Evolutionary conservation across 2,329 filamentous ascomycete genomes (phyloP).

Genomic region (Cladosporium sp.): DNA sequence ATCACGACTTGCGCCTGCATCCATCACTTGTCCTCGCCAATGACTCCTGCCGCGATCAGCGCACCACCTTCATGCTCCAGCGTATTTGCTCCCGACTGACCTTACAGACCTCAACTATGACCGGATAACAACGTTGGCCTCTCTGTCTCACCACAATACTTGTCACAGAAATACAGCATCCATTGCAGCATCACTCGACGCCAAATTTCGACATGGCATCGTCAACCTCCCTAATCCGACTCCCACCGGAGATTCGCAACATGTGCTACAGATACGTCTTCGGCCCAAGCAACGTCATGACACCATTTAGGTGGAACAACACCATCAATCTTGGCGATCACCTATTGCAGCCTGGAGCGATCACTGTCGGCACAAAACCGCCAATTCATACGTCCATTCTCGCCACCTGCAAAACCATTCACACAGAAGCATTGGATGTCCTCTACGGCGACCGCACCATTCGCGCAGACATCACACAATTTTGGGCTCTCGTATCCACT

Average conservation of each 20-base stretch:
- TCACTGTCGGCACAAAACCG: background rate
- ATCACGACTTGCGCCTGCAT: background rate
- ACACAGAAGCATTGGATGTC: conserved; percentile 11
- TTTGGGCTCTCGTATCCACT: background rate
- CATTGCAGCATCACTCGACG: too few species aligned
- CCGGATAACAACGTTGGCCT: too few species aligned
- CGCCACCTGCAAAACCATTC: conserved; percentile 10
- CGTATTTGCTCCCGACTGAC: too few species aligned
- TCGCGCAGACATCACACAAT: background rate
- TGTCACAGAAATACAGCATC: too few species aligned
- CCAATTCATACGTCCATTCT: conserved; percentile 12
- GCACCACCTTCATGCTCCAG: background rate
- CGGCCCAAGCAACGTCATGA: background rate
- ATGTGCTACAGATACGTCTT: background rate
- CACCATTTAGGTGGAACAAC: background rate
- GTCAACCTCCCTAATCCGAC: background rate
- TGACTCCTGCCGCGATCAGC: background rate
- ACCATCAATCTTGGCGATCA: background rate
- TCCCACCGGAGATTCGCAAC: background rate
- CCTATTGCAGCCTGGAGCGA: background rate
- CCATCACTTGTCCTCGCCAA: background rate
- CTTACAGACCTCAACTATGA: too few species aligned
- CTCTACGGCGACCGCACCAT: conserved; percentile 12
- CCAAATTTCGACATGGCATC: background rate
- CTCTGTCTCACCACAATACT: too few species aligned